These are phyloP conservation scores for Aspergillus sp. DNA, from an alignment of 2,329 filamentous ascomycete genomes.

Conservation along the genomic window DNA sequence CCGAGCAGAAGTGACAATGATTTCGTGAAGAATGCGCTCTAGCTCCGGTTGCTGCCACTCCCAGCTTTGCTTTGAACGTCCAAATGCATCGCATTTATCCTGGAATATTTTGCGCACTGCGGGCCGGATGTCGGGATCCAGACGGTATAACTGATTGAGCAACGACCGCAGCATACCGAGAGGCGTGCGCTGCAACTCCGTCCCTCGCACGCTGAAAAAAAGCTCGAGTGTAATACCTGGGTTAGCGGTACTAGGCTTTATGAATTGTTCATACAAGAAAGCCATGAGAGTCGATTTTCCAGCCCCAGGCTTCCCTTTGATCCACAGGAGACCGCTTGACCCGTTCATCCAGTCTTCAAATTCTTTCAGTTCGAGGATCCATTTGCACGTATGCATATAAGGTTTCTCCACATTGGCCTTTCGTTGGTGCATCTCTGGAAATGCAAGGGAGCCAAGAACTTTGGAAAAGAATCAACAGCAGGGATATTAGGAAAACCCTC, in stretches of 20 bases:
- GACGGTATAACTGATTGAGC: slow-evolving; percentile 12
- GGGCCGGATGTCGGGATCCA: slow-evolving; percentile 3
- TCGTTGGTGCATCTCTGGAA: neutral
- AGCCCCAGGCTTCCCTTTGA: slow-evolving; percentile 21
- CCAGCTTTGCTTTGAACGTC: neutral
- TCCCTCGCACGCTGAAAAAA: slow-evolving; percentile 16
- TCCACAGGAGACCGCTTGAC: slow-evolving; percentile 14
- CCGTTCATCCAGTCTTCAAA: slow-evolving; percentile 8
- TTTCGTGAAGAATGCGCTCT: too few species aligned
- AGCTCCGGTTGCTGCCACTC: neutral
- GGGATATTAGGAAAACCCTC: too few species aligned
- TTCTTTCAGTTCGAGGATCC: slow-evolving; percentile 13
- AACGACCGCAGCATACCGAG: slow-evolving; percentile 17
- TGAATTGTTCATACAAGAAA: slow-evolving; percentile 12
- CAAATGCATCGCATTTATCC: neutral
- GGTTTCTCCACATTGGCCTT: neutral
- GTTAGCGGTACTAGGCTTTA: neutral
- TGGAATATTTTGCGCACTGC: slow-evolving; percentile 2
- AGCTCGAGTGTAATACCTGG: slow-evolving; percentile 11
- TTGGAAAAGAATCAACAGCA: too few species aligned
- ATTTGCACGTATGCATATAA: slow-evolving; percentile 10
- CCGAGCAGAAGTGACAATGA: too few species aligned
- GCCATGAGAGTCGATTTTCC: slow-evolving; percentile 21
- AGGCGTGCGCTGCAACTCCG: slow-evolving; percentile 12
- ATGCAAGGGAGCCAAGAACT: neutral